Percentiles rank a stretch among this genome's conserved stretches.
Conservation (phyloP, 2,329 filamentous ascomycete species). For the Aspergillus pseudotamarii region DNA sequence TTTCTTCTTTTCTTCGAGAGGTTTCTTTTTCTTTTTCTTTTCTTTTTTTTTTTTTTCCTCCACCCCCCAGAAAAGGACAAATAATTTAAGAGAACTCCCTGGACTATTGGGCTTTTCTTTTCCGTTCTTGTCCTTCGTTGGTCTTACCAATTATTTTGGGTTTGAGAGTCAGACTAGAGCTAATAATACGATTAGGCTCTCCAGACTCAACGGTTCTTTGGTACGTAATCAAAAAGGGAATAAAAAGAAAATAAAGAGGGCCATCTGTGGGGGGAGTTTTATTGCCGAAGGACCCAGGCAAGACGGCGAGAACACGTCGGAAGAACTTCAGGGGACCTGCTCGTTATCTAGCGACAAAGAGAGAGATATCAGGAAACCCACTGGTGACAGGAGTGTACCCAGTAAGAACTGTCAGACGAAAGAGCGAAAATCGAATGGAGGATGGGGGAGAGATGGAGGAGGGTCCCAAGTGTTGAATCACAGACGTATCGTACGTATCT, state of each 20-base stretch:
- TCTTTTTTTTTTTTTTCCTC: conserved; percentile 8
- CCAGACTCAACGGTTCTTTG: conserved; percentile 1
- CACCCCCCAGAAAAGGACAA: not conserved
- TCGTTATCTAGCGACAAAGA: not conserved
- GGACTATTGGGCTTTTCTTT: conserved; percentile 7
- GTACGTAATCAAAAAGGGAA: not conserved
- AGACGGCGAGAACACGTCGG: not conserved
- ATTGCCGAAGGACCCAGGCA: not conserved
- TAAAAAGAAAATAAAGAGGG: not conserved
- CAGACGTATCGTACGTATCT: not conserved
- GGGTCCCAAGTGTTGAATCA: not conserved
- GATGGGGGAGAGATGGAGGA: not conserved
- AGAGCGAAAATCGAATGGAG: not conserved
- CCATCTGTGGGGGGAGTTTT: not conserved
- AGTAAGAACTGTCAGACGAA: not conserved
- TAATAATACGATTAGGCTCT: conserved; percentile 3
- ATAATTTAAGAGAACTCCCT: not conserved
- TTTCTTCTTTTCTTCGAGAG: conserved; percentile 16
- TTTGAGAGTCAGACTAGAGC: conserved; percentile 1
- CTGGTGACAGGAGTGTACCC: not conserved
- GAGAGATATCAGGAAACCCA: not conserved
- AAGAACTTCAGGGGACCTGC: not conserved
- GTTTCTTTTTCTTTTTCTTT: conserved; percentile 8
- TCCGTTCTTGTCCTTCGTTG: not conserved
- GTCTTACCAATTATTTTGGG: not conserved